Evolutionary conservation across 2,329 filamentous ascomycete genomes (phyloP), one percentile per base, ranked within the genome.

Genomic region (Fusarium hostae): DNA sequence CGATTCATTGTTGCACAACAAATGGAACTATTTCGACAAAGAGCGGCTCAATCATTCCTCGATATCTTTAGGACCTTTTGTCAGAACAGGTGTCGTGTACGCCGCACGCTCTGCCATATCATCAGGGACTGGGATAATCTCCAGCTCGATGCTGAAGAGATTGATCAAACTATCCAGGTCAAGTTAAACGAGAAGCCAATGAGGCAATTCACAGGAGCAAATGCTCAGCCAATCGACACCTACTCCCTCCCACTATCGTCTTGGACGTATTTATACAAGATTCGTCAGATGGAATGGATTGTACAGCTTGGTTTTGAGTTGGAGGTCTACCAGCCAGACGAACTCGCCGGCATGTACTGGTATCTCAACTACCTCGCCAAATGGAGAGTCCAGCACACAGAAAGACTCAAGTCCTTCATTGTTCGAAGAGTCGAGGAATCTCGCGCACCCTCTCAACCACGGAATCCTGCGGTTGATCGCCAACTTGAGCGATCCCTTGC

Each of bases 221-320:
- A 71, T 32, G 59, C 76, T 66, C 78, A 82, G 1, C 85, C 84
- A 54, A 83, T 82, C 5, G 87, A 91, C 47, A 83, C 89, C 2
- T 91, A 89, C 77, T 86, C 91, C 0, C 91, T 93, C 57, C 91
- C 94, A 0, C 85, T 98, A 1, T 94, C 93, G 2, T 94, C 92
- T 6, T 99, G 96, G 96, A 89, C 91, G 0, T 97, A 95, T 76
- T 88, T 95, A 66, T 93, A 97, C 81, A 98, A 98, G 80, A 86
- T 98, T n/a, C 89, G 88, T 34, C 89, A 95, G 76, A 94, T 98
- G 87, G 92, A 95, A 78, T 92, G 91, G 85, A 91, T 97, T 48
- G 87, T 98, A 20, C 93, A 98, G 78, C 89, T 98, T 35, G 96
- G 97, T 16, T 98, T 99, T 79, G 96, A 99, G 81, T 90, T 98